phyloP scores from a whole-genome alignment of 75 land plant genomes.

The Pinus taeda region DNA sequence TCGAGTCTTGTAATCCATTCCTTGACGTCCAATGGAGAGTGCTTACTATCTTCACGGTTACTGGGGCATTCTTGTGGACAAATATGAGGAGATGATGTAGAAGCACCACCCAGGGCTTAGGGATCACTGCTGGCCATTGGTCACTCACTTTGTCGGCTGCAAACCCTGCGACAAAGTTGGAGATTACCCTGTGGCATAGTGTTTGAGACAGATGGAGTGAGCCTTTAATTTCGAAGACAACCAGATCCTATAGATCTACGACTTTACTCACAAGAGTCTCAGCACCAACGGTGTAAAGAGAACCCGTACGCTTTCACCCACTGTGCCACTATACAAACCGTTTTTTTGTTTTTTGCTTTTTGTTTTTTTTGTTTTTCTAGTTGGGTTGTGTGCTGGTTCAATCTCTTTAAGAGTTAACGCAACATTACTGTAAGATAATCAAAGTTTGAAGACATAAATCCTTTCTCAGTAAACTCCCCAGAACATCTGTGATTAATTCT shows the following conservation, averaged over 20 bases:
- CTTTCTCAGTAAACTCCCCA: too few relatives aligned
- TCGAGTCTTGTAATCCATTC: too few relatives aligned
- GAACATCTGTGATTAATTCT: too few relatives aligned
- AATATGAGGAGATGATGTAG: slow-evolving; percentile 86
- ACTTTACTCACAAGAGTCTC: slow-evolving; percentile 56
- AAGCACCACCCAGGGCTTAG: slow-evolving; percentile 82
- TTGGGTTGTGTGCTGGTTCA: too few relatives aligned
- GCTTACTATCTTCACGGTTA: slow-evolving; percentile 84
- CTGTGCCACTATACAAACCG: too few relatives aligned
- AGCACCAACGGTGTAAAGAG: slow-evolving; percentile 56
- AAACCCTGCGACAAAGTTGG: slow-evolving; percentile 89
- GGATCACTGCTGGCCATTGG: slow-evolving; percentile 90
- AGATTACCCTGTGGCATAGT: slow-evolving; percentile 71
- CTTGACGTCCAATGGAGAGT: slow-evolving; percentile 37
- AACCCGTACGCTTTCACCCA: slow-evolving; percentile 8
- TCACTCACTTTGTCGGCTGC: slow-evolving; percentile 95
- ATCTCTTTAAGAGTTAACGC: too few relatives aligned
- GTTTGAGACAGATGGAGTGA: slow-evolving; percentile 81
- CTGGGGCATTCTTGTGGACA: slow-evolving; percentile 84
- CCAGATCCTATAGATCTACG: slow-evolving; percentile 78
- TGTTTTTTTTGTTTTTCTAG: too few relatives aligned
- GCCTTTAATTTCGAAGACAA: slow-evolving; percentile 89
- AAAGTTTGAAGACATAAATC: too few relatives aligned
- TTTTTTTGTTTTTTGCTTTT: too few relatives aligned
- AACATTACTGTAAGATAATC: too few relatives aligned